Percentiles rank a stretch among this genome's conserved stretches.
These are phyloP conservation scores for Globisporangium irregulare DNA, from an alignment of 352 stramenopile species.

Conservation along the genomic window DNA sequence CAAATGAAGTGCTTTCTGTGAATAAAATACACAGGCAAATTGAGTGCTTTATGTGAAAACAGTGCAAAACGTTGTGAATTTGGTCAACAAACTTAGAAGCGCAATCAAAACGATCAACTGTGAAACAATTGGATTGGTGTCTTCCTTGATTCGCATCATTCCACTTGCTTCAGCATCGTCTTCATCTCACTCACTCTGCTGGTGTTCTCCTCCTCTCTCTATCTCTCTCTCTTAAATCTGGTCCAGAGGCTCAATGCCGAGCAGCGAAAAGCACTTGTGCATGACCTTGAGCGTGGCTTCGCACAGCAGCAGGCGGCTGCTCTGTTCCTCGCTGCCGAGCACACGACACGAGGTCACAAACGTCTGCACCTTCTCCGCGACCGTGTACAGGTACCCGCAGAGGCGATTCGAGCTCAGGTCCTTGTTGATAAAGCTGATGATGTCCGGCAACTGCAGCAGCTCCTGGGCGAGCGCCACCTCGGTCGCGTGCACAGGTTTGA, in stretches of 20 bases:
- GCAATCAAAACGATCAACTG: no score
- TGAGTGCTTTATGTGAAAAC: no score
- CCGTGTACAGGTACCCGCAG: constrained; percentile 98
- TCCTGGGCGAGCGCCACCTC: constrained; percentile 93
- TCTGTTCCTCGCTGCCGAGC: constrained; percentile 93
- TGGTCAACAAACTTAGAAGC: no score
- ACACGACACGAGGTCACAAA: constrained; percentile 99
- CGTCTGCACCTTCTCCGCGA: constrained; percentile 95
- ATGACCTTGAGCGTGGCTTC: constrained; percentile 95
- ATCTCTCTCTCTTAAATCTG: constrained; percentile 84
- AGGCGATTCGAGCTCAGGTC: constrained; percentile 97
- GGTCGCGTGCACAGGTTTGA: constrained; percentile 76
- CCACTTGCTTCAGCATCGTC: not conserved
- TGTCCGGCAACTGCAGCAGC: constrained; percentile 95
- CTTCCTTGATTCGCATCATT: no score
- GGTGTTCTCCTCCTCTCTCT: constrained; percentile 14
- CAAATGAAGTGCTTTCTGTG: no score
- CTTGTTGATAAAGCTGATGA: constrained; percentile 92
- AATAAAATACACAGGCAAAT: no score
- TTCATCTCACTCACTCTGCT: not conserved
- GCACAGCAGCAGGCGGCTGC: constrained; percentile 96
- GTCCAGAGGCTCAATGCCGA: constrained; percentile 93
- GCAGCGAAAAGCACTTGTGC: constrained; percentile 89
- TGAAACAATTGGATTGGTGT: no score
- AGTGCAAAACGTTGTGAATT: no score